Conservation (phyloP, 2,329 filamentous ascomycete species). For the Arthrobotrys megalospora region DNA sequence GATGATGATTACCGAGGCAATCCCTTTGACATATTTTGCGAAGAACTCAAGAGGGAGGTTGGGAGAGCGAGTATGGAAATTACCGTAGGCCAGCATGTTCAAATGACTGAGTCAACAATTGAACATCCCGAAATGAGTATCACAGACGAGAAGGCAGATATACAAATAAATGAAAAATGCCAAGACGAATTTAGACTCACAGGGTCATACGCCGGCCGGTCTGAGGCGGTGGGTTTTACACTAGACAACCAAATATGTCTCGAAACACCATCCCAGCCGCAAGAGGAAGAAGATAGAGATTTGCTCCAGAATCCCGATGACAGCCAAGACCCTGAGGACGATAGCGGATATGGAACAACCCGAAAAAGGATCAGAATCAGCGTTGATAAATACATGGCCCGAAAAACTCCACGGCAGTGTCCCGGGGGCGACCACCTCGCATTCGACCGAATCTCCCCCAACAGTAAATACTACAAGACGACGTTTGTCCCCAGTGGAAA, state of each 20-base stretch:
- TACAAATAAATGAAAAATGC: background rate
- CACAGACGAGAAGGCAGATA: background rate
- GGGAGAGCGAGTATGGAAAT: background rate
- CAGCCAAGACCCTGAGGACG: constrained; percentile 14
- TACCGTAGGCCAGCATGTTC: background rate
- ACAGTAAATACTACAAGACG: constrained; percentile 51
- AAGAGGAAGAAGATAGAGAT: background rate
- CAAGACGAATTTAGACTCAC: background rate
- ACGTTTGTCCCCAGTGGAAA: constrained; percentile 2
- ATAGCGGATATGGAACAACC: constrained; percentile 35
- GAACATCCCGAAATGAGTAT: constrained; percentile 2
- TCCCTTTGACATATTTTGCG: constrained; percentile 13
- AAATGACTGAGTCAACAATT: background rate
- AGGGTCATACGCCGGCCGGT: background rate
- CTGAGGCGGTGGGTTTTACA: background rate
- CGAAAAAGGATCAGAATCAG: constrained; percentile 35
- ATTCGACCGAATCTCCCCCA: constrained; percentile 51
- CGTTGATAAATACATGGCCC: constrained; percentile 40
- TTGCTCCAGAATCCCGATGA: background rate
- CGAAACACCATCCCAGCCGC: constrained; percentile 5
- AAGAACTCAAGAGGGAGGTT: constrained; percentile 16
- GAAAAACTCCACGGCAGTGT: background rate
- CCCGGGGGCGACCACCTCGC: constrained; percentile 18
- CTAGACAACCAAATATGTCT: background rate
- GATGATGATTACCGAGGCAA: constrained; percentile 13